Evolutionary conservation across 495 filamentous ascomycete genomes (phyloP).

Genomic region (Chaetomium cochliodes): DNA sequence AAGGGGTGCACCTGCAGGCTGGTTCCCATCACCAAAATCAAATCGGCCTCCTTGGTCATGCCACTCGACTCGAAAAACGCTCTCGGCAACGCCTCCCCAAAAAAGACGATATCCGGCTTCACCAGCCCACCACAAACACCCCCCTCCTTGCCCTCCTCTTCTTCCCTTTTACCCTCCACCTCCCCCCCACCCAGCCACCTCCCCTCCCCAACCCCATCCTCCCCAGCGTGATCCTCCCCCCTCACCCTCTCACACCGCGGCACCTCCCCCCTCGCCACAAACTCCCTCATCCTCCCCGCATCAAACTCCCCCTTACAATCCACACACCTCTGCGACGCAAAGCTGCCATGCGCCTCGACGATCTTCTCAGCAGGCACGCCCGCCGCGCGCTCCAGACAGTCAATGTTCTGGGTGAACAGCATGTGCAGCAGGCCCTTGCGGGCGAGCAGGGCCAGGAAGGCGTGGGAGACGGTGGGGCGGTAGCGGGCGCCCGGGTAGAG

Average conservation of each 20-base stretch:
- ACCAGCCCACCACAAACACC: constrained; percentile 70
- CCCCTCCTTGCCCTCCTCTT: not conserved
- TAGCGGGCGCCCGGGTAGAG: constrained; percentile 84
- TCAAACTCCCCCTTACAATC: constrained; percentile 75
- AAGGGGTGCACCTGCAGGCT: constrained; percentile 89
- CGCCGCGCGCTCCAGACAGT: constrained; percentile 85
- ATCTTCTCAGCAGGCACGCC: constrained; percentile 79
- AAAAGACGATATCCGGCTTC: constrained; percentile 98
- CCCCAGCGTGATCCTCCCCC: not conserved
- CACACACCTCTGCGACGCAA: constrained; percentile 85
- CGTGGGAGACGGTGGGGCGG: constrained; percentile 80
- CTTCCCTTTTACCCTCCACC: not conserved
- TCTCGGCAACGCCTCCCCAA: constrained; percentile 70
- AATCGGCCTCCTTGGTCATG: constrained; percentile 63
- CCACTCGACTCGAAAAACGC: constrained; percentile 61
- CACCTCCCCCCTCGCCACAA: constrained; percentile 60
- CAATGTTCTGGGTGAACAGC: constrained; percentile 96
- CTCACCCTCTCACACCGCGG: constrained; percentile 56
- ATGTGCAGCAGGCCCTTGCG: constrained; percentile 75
- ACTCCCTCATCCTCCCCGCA: constrained; percentile 66
- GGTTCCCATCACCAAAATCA: constrained; percentile 88
- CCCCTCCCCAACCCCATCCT: not conserved
- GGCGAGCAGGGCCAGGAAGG: constrained; percentile 72
- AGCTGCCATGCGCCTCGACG: constrained; percentile 93
- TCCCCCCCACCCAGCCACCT: not conserved